phyloP scores from a whole-genome alignment of 2,329 filamentous ascomycete genomes.

The Kalmusia sp. region DNA sequence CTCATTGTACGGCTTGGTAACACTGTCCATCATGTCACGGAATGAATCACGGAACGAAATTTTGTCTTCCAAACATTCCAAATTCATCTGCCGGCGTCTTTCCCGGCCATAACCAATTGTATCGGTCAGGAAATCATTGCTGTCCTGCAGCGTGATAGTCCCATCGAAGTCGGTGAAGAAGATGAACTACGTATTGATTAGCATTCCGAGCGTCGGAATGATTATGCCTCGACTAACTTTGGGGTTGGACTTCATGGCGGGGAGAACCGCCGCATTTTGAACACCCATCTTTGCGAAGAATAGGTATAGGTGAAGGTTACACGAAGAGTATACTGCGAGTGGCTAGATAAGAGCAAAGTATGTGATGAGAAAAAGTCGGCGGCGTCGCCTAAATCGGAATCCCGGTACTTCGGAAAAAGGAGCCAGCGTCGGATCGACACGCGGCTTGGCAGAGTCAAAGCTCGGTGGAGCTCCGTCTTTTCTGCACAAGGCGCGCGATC shows the following conservation, averaged over 20 bases:
- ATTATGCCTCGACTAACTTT: constrained; percentile 42
- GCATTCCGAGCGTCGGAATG: constrained; percentile 17
- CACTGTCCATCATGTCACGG: constrained; percentile 88
- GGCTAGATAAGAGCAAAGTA: constrained; percentile 3
- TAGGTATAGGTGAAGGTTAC: constrained; percentile 4
- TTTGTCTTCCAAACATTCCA: constrained; percentile 74
- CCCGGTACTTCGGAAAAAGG: constrained; percentile 22
- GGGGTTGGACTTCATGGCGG: constrained; percentile 66
- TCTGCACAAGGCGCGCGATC: constrained; percentile 2
- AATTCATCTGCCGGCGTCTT: constrained; percentile 75
- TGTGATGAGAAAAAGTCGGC: constrained; percentile 13
- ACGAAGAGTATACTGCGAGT: constrained; percentile 1
- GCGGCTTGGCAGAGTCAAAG: constrained; percentile 33
- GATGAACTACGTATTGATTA: constrained; percentile 68
- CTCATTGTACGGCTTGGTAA: constrained; percentile 79
- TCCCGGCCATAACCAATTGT: constrained; percentile 83
- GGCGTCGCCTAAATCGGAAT: constrained; percentile 25
- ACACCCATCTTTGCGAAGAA: constrained; percentile 38
- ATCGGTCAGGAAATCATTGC: constrained; percentile 80
- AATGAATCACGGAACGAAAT: constrained; percentile 84
- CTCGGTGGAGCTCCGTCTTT: constrained; percentile 27
- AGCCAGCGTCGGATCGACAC: constrained; percentile 4
- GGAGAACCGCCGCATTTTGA: constrained; percentile 47
- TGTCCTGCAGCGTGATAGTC: constrained; percentile 81
- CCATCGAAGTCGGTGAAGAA: constrained; percentile 99